These are phyloP conservation scores for Diplodia mutila DNA, from an alignment of 2,329 filamentous ascomycete species.

Conservation along the genomic window DNA sequence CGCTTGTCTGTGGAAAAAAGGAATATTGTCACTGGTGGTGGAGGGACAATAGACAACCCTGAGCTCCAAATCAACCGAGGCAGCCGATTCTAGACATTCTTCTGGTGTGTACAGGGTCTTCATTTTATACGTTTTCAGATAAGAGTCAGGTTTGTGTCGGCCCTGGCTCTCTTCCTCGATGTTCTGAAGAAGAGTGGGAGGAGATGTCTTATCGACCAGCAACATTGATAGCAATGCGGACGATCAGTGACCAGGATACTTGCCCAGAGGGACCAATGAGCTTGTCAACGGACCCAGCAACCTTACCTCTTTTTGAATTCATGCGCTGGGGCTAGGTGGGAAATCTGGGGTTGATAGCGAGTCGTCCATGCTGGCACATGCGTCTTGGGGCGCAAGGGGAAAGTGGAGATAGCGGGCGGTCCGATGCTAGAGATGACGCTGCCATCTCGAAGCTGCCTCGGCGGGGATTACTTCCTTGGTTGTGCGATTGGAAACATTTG, in stretches of 20 bases:
- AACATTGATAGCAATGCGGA: slow-evolving; percentile 2
- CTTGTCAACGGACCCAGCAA: not conserved
- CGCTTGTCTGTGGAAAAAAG: no score
- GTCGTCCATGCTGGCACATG: not conserved
- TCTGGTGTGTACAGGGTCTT: not conserved
- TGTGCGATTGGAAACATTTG: not conserved
- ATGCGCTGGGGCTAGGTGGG: not conserved
- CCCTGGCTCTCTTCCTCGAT: no score
- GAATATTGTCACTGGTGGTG: no score
- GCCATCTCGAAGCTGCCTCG: not conserved
- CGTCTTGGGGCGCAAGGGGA: not conserved
- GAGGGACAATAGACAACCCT: not conserved
- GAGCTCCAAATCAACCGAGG: not conserved
- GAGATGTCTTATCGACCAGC: not conserved
- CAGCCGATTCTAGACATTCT: not conserved
- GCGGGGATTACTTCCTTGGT: not conserved
- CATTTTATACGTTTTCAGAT: not conserved
- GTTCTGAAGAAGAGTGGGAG: slow-evolving; percentile 12
- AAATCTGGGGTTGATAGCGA: slow-evolving; percentile 10
- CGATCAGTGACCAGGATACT: not conserved
- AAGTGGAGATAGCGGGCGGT: slow-evolving; percentile 9
- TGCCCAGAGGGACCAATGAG: not conserved
- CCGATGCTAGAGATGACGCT: not conserved
- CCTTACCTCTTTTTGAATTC: not conserved
- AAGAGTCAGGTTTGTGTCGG: not conserved